Conservation (phyloP, 176 grass and related monocot genomes). For the Eragrostis nindensis region DNA sequence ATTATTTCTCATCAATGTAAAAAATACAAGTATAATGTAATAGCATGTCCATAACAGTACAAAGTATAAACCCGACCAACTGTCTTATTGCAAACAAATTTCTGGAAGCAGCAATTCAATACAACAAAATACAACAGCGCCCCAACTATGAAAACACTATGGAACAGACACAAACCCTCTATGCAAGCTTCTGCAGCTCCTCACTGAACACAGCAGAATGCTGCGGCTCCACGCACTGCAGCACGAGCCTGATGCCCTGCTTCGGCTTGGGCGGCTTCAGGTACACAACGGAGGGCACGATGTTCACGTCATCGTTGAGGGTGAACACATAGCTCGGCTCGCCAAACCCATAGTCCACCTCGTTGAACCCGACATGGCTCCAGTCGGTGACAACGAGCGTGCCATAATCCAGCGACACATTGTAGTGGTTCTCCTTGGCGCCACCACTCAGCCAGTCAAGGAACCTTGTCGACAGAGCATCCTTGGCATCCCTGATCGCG, state of each 20-base stretch:
- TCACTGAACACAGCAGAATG: constrained; percentile 55
- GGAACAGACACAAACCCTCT: constrained; percentile 23
- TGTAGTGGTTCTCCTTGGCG: constrained; percentile 51
- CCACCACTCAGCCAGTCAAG: constrained; percentile 58
- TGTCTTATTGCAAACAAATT: constrained; percentile 37
- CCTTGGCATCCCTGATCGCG: constrained; percentile 62
- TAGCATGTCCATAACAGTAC: constrained; percentile 24
- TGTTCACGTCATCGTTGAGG: constrained; percentile 63
- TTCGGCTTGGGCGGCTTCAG: constrained; percentile 66
- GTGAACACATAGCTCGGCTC: constrained; percentile 64
- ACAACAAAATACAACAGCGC: constrained; percentile 27
- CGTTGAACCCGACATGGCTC: constrained; percentile 71
- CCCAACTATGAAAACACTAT: not conserved
- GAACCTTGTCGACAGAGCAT: constrained; percentile 42
- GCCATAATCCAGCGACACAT: constrained; percentile 64
- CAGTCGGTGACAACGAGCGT: constrained; percentile 71
- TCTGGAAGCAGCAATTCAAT: constrained; percentile 18
- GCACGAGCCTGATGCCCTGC: constrained; percentile 69
- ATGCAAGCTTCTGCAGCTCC: constrained; percentile 62
- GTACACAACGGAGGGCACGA: constrained; percentile 55
- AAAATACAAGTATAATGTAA: constrained; percentile 38
- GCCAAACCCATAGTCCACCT: constrained; percentile 73
- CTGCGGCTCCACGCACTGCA: constrained; percentile 65
- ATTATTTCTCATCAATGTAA: constrained; percentile 25
- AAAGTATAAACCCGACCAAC: constrained; percentile 31